Evolutionary conservation across 2,329 filamentous ascomycete species (phyloP), one percentile per base, ranked within the genome.

Genomic region (Tolypocladium nubicola): DNA sequence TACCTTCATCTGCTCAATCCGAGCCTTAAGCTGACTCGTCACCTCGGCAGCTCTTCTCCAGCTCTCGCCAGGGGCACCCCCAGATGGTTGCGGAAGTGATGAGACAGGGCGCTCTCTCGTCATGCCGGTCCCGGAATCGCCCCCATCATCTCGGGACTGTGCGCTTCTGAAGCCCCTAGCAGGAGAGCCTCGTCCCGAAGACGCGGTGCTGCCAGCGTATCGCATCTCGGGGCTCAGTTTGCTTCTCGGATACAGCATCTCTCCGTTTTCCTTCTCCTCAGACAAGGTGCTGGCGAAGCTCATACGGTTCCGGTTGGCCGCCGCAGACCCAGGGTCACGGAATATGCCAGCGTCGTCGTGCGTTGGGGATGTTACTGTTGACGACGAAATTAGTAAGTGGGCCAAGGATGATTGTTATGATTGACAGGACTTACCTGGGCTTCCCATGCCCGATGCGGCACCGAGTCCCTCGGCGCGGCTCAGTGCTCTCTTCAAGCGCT

Each of bases 1-100:
- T 66, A 83, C 84, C 81, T 97, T 99, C 94, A 99, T 99, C 79
- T 94, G 89, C 77, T 97, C 94, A 72, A 99, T 99, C 70, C 94
- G 85, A 55, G 93, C 91, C 77, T 97, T 99, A 67, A 99, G 73
- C 71, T 97, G 94, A 73, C 92, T 97, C 56, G 94, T 99, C 58
- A 99, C 94, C 76, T 99, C 94, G 2, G 94, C 94, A 21, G 94
- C 94, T 64, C 94, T 81, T 76, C 92, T 95, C 94, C 94, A 99
- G 70, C 92, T 97, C 75, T 99, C 94, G 2, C 67, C 71, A 3
- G 70, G 71, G 37, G 69, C 70, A 26, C 66, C 66, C 38, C 66
- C 66, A 8, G 66, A 58, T 5, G 72, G 66, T 26, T 72, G 71
- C 5, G 72, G 70, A 14, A 73, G 63, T 11, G 69, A 68, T 21